These are phyloP conservation scores for Monosporozyma yasuniensis DNA, from an alignment of 805 yeast genomes.

Conservation along the genomic window DNA sequence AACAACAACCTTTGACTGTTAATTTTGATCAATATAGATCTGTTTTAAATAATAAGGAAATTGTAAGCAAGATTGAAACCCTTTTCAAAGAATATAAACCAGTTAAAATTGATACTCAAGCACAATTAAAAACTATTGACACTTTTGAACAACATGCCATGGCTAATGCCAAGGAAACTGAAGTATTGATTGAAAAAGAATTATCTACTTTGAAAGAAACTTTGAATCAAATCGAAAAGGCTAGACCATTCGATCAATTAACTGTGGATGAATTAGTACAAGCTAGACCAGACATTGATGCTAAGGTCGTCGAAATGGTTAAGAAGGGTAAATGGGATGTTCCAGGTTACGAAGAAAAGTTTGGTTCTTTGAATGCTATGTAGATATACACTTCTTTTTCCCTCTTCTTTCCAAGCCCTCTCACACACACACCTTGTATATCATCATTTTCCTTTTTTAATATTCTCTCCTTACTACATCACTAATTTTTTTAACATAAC, in stretches of 20 bases:
- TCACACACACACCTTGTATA: not conserved
- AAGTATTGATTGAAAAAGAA: conserved; percentile 79
- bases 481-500: not conserved
- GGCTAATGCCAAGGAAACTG: conserved; percentile 91
- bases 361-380: conserved; percentile 95
- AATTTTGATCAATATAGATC: conserved; percentile 78
- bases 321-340: conserved; percentile 96
- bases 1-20: conserved; percentile 63
- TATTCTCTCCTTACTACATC: not conserved
- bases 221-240: conserved; percentile 85
- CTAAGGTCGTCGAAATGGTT: conserved; percentile 90
- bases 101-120: conserved; percentile 73
- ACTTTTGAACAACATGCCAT: conserved; percentile 92
- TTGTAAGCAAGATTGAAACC: conserved; percentile 72
- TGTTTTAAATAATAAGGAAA: conserved; percentile 68
- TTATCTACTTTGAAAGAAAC: conserved; percentile 79
- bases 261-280: conserved; percentile 89
- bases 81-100: conserved; percentile 74
- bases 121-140: conserved; percentile 85
- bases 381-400: conserved; percentile 10
- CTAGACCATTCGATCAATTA: conserved; percentile 95
- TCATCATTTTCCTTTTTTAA: not conserved
- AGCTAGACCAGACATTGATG: conserved; percentile 97
- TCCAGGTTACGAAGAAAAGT: conserved; percentile 97
- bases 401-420: not conserved